Base-by-base conservation (phyloP, 116 monocot species). In the Zostera marina region DNA sequence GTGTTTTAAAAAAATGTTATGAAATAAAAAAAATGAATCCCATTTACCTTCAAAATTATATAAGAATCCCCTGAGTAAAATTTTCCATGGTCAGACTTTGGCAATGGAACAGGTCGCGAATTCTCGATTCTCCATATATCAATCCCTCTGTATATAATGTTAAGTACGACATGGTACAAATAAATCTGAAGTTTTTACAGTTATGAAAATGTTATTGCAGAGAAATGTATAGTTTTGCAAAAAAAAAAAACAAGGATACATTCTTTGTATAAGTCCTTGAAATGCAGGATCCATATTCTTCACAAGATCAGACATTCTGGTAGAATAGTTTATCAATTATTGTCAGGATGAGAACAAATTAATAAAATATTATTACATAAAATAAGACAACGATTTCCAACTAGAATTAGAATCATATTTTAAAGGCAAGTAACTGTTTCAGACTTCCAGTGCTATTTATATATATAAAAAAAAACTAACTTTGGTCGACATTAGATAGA, bases 11-110 rank as follows among this genome's bases (percentile, higher is more conserved):
- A n/a, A n/a, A n/a, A n/a, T n/a, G n/a, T n/a, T 4, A 44, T 6
- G 25, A 66, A 42, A 54, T 22, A n/a, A n/a, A n/a, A n/a, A 12
- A 45, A 16, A 46, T 14, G 16, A 22, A 44, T 19, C 41, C 42
- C n/a, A 13, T 22, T 67, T 71, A 98, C 96, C 89, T 98, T 90
- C 64, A 98, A 78, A 72, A 98, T 59, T 63, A 98, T 90, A 68
- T 98, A 98, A 47, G 96, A 98, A 69, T 98, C 96, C 55, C 96
- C 96, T n/a, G 80, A 76, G 60, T 90, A 83, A 77, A 98, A 98
- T 81, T 86, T 98, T 41, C 96, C 96, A 62, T 90, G 56, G 66
- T 90, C 90, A 68, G 80, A 70, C 56, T 86, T 89, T 54, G 79
- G 75, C 52, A 98, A 71, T 46, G 80, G 72, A 72, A 90, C 86